These are phyloP conservation scores for Linum tenue DNA, from an alignment of 345 rosid genomes.

Conservation along the genomic window DNA sequence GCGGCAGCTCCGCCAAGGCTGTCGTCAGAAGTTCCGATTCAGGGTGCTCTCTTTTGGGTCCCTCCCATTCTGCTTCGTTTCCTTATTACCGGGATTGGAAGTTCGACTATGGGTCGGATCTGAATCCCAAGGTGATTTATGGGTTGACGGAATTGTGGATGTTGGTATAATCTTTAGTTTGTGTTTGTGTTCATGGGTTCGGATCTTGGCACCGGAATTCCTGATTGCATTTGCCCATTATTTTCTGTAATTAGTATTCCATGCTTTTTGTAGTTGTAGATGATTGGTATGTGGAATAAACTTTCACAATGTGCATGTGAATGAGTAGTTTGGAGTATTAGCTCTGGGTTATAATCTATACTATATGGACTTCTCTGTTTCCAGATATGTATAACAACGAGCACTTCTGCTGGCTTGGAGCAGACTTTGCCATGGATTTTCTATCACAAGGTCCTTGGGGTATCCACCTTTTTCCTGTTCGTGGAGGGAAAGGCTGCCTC, in stretches of 20 bases:
- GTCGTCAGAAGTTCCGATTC: slow-evolving; percentile 27
- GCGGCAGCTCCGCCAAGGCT: slow-evolving; percentile 8
- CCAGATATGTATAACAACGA: slow-evolving; percentile 80
- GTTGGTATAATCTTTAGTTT: background rate
- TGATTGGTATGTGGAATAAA: no score
- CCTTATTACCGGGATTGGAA: slow-evolving; percentile 66
- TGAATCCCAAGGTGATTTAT: slow-evolving; percentile 59
- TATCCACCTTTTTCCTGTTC: slow-evolving; percentile 72
- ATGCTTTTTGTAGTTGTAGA: background rate
- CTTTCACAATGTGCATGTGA: no score
- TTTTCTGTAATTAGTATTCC: background rate
- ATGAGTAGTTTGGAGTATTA: background rate
- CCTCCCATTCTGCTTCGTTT: slow-evolving; percentile 43
- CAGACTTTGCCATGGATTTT: slow-evolving; percentile 84
- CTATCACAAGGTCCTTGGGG: slow-evolving; percentile 86
- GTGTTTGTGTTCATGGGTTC: background rate
- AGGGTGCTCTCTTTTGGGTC: slow-evolving; percentile 51
- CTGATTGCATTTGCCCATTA: background rate
- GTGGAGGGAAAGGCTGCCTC: slow-evolving; percentile 96
- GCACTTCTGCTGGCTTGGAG: slow-evolving; percentile 89
- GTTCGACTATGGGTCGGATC: slow-evolving; percentile 52
- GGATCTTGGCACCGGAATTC: background rate
- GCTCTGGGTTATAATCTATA: background rate
- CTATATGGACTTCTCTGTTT: background rate
- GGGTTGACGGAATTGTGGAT: background rate